Conservation (phyloP, 192 early-diverging fungal genomes). For the Rhizoclosmatium globosum region DNA sequence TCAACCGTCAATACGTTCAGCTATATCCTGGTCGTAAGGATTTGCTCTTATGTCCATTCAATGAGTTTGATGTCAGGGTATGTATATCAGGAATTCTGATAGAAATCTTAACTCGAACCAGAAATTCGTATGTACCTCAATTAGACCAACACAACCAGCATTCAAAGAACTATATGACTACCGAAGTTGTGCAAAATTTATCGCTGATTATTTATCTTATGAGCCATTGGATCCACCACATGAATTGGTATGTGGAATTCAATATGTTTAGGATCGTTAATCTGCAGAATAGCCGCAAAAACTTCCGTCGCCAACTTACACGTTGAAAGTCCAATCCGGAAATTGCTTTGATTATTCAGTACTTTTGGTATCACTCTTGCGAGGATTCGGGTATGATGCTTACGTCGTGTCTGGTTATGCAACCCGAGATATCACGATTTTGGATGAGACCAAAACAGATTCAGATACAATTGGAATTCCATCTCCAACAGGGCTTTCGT, state of each 20-base stretch:
- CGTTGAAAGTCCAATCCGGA: constrained; percentile 58
- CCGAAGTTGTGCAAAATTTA: constrained; percentile 58
- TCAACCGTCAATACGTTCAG: constrained; percentile 63
- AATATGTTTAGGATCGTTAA: constrained; percentile 3
- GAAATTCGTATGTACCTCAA: constrained; percentile 67
- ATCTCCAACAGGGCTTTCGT: background rate
- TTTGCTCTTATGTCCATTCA: constrained; percentile 52
- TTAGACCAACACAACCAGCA: constrained; percentile 62
- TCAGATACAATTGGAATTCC: constrained; percentile 45
- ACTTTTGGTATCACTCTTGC: constrained; percentile 59
- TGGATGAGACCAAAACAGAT: constrained; percentile 60
- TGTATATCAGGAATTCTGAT: background rate
- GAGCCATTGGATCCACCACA: constrained; percentile 61
- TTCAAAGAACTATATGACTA: constrained; percentile 67
- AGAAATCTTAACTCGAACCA: constrained; percentile 20
- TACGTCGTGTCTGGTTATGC: constrained; percentile 69
- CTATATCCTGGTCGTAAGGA: constrained; percentile 64
- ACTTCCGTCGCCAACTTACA: constrained; percentile 60
- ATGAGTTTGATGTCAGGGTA: constrained; percentile 65
- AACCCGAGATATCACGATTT: constrained; percentile 54
- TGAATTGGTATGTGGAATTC: constrained; percentile 55
- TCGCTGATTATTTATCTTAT: constrained; percentile 64
- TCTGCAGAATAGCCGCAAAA: constrained; percentile 46
- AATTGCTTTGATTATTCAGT: constrained; percentile 65
- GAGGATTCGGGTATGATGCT: constrained; percentile 68